Conservation (phyloP, 257 asterid genomes). For the Solanum dulcamara region DNA sequence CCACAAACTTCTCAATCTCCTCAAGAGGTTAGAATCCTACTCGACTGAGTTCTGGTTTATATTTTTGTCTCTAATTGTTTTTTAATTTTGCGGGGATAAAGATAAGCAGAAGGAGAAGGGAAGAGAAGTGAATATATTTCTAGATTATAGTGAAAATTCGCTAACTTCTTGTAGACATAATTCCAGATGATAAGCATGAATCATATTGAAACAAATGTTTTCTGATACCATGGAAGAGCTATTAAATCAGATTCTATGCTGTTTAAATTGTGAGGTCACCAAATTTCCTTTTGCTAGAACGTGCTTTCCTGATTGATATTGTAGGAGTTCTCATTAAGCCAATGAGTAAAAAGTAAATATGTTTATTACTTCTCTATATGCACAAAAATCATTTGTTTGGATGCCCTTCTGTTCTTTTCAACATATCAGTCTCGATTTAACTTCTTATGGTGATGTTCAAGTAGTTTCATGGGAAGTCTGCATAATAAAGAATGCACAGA, state of each 20-base stretch:
- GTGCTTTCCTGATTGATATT: neutral
- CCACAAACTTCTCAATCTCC: constrained; percentile 63
- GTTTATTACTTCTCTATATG: neutral
- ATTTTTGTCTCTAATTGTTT: neutral
- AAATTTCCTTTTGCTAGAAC: neutral
- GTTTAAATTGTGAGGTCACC: neutral
- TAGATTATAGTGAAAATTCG: neutral
- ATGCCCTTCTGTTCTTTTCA: neutral
- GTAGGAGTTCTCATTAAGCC: neutral
- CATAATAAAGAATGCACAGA: neutral
- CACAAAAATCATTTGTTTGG: neutral
- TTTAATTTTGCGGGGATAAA: neutral
- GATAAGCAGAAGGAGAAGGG: neutral
- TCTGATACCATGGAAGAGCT: neutral
- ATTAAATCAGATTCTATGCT: neutral
- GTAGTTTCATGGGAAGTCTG: neutral
- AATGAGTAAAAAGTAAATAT: neutral
- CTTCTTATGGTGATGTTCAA: neutral
- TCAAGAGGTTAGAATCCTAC: constrained; percentile 59
- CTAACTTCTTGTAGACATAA: neutral
- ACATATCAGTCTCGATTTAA: neutral
- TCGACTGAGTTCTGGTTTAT: neutral
- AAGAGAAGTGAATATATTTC: neutral
- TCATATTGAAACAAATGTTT: neutral
- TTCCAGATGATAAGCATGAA: neutral